These are phyloP conservation scores for Pestalotiopsis sp. DNA, from an alignment of 2,329 filamentous ascomycete species.

Conservation along the genomic window DNA sequence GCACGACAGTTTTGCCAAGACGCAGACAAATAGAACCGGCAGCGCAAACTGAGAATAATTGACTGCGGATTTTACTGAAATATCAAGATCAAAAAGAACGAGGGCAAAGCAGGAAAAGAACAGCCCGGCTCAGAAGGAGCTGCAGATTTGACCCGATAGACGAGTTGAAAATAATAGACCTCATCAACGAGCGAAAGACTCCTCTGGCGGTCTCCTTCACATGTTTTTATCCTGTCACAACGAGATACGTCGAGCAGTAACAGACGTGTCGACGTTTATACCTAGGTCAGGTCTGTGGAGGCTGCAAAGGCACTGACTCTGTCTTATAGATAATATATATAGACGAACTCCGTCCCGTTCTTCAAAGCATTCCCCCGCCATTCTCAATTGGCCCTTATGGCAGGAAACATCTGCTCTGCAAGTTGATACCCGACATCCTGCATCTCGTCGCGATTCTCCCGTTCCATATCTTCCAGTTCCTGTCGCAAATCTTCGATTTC, in stretches of 20 bases:
- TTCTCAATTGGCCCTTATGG: background rate
- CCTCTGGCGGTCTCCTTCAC: no score
- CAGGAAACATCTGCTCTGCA: background rate
- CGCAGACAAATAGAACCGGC: slow-evolving; percentile 38
- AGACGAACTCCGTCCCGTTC: no score
- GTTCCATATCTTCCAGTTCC: background rate
- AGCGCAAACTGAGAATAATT: slow-evolving; percentile 14
- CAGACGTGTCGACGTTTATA: no score
- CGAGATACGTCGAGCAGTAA: no score
- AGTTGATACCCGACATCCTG: background rate
- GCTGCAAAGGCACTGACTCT: no score
- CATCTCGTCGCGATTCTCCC: background rate
- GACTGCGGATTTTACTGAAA: background rate
- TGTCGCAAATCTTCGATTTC: background rate
- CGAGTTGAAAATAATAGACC: background rate
- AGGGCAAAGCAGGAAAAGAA: background rate
- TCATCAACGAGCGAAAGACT: background rate
- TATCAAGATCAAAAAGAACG: background rate
- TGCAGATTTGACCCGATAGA: background rate
- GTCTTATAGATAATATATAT: no score
- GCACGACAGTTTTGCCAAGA: slow-evolving; percentile 74
- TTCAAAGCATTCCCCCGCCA: no score
- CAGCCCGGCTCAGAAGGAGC: background rate
- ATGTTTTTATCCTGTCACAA: no score
- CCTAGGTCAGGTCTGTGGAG: no score